Evolutionary conservation across 2,329 filamentous ascomycete genomes (phyloP), one percentile per base, ranked within the genome.

Genomic region (Sporothrix protearum): DNA sequence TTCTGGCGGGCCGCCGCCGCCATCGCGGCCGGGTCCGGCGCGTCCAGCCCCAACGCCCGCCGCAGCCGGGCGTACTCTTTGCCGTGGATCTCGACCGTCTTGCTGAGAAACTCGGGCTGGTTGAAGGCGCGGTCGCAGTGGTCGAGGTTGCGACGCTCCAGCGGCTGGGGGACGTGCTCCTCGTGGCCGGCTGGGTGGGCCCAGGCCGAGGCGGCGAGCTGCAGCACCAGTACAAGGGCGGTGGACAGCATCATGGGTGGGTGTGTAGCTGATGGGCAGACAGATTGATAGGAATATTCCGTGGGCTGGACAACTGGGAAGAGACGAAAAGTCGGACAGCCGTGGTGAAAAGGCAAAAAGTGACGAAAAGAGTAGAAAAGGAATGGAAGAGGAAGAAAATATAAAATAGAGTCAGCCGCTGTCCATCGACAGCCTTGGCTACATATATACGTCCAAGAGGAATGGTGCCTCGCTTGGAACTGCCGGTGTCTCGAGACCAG

Each of bases 21-120:
- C 47, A 70, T 22, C 16, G 14, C 71, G 5, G 67, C 75, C 69
- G 68, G 72, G 57, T 75, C 73, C 10, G 76, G 73, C 5, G 72
- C 68, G 47, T 77, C 73, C 12, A 77, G 47, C 10, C 77, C 77
- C 4, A 76, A 53, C 25, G 71, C 67, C n/a, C 76, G 74, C 55
- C 75, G 73, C 30, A 79, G 72, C 45, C 77, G 73, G 14, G 73
- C 73, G 53, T 76, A 76, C 72, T 79, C 78, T 8, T 66, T 66
- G 8, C 75, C 77, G 71, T 79, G 76, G 71, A 73, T 71, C 75
- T 79, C 76, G 28, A 78, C 75, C 0, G 77, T 78, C 63, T 75
- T 73, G 72, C 75, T 73, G 53, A 77, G 47, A 30, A 79, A 78
- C 70, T 77, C 77, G 69, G 76, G 76, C 8, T 76, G 66, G 45